Conservation (phyloP, 257 asterid genomes). For the Gentiana dahurica region DNA sequence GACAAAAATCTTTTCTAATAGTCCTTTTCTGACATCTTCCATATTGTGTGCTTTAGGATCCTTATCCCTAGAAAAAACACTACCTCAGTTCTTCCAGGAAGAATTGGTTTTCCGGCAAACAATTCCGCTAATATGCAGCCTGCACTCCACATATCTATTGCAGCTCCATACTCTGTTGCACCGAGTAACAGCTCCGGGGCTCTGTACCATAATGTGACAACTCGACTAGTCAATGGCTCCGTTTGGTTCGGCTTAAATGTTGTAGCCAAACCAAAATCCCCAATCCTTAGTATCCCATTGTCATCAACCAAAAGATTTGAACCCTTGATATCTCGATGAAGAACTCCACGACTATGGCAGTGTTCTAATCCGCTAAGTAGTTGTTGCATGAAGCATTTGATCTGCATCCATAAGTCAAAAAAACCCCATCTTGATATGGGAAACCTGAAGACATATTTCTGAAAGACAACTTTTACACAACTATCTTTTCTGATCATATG, state of each 20-base stretch:
- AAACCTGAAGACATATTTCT: not conserved
- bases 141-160: constrained; percentile 85
- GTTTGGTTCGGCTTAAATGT: constrained; percentile 38
- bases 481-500: not conserved
- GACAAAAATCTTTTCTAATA: too few relatives aligned
- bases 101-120: constrained; percentile 69
- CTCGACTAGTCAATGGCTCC: constrained; percentile 78
- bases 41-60: too few relatives aligned
- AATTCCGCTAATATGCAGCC: constrained; percentile 93
- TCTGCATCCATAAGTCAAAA: constrained; percentile 27
- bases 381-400: constrained; percentile 81
- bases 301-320: constrained; percentile 72
- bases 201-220: constrained; percentile 92
- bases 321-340: constrained; percentile 90
- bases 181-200: constrained; percentile 94
- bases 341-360: constrained; percentile 74
- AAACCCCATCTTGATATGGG: not conserved
- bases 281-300: constrained; percentile 63
- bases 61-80: too few relatives aligned
- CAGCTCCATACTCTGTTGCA: constrained; percentile 66
- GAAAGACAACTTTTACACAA: not conserved
- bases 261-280: constrained; percentile 81
- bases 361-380: constrained; percentile 67
- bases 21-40: too few relatives aligned
- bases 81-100: constrained; percentile 99